Evolutionary conservation across 345 rosid species (phyloP).

Genomic region (Acer campestre): DNA sequence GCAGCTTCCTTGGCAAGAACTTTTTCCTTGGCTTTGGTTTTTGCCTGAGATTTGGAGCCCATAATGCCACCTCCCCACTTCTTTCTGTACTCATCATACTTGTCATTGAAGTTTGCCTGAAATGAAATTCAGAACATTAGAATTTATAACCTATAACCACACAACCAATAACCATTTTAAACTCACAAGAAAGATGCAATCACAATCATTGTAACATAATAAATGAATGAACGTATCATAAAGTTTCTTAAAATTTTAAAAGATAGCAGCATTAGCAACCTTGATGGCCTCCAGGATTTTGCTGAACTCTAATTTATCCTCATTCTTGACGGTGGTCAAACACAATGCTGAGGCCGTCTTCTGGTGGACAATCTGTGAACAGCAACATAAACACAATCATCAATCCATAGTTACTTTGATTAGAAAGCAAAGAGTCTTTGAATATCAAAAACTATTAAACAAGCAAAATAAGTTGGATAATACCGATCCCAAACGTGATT

Average conservation of each 20-base stretch:
- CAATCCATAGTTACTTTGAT: background rate
- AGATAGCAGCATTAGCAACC: conserved; percentile 29
- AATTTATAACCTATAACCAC: background rate
- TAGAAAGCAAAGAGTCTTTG: background rate
- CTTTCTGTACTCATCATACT: conserved; percentile 76
- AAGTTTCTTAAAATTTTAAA: background rate
- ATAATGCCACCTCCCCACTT: conserved; percentile 89
- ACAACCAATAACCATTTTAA: background rate
- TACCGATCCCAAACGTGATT: conserved; percentile 76
- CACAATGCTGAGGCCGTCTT: conserved; percentile 66
- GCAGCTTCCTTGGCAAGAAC: conserved; percentile 75
- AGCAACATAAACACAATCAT: background rate
- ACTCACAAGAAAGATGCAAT: background rate
- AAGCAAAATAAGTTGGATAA: background rate
- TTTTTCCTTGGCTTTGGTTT: conserved; percentile 70
- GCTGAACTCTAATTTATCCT: conserved; percentile 82
- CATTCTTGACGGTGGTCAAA: conserved; percentile 77
- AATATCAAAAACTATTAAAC: background rate
- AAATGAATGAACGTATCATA: background rate
- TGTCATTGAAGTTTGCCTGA: conserved; percentile 77
- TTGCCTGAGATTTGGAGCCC: conserved; percentile 84
- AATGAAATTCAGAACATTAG: conserved; percentile 2
- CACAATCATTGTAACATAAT: no score
- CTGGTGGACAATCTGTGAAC: conserved; percentile 59
- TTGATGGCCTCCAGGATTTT: conserved; percentile 75